Conservation (phyloP, 495 filamentous ascomycete species). For the Saxophila tyrrhenica region DNA sequence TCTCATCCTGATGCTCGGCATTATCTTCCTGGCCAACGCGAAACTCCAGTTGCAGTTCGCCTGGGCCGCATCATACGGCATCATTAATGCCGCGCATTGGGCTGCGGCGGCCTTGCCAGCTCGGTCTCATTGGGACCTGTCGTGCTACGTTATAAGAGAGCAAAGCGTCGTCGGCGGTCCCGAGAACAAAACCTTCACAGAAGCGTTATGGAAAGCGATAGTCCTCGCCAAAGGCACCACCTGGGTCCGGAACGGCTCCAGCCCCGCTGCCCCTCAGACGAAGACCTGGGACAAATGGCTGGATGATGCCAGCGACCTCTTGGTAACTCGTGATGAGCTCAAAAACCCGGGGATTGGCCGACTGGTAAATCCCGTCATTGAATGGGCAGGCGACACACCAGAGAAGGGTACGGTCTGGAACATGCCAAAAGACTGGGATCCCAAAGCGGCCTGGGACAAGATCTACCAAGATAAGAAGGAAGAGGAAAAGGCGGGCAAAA, state of each 20-base stretch:
- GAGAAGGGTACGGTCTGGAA: neutral
- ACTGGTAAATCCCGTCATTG: neutral
- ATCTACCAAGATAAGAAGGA: neutral
- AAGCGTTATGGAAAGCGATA: conserved; percentile 36
- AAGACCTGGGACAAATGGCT: conserved; percentile 33
- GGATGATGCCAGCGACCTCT: conserved; percentile 19
- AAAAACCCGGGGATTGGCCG: neutral
- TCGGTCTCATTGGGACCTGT: conserved; percentile 33
- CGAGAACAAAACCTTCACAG: conserved; percentile 29
- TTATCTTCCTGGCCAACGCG: conserved; percentile 36
- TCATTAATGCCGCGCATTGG: conserved; percentile 37
- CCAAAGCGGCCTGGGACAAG: conserved; percentile 4
- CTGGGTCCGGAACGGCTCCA: conserved; percentile 25
- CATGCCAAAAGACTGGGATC: conserved; percentile 1
- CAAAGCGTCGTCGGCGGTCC: conserved; percentile 23
- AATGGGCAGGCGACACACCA: neutral
- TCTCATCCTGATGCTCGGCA: conserved; percentile 38
- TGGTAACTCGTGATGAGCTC: neutral
- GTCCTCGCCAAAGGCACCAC: conserved; percentile 28
- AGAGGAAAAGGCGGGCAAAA: neutral
- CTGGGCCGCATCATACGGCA: conserved; percentile 35
- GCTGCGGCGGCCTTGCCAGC: conserved; percentile 34
- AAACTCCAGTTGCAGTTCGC: conserved; percentile 31
- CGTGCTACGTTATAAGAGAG: conserved; percentile 27
- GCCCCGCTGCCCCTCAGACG: conserved; percentile 30